Evolutionary conservation across 2,329 filamentous ascomycete genomes (phyloP).

Genomic region (Xylaria sp.): DNA sequence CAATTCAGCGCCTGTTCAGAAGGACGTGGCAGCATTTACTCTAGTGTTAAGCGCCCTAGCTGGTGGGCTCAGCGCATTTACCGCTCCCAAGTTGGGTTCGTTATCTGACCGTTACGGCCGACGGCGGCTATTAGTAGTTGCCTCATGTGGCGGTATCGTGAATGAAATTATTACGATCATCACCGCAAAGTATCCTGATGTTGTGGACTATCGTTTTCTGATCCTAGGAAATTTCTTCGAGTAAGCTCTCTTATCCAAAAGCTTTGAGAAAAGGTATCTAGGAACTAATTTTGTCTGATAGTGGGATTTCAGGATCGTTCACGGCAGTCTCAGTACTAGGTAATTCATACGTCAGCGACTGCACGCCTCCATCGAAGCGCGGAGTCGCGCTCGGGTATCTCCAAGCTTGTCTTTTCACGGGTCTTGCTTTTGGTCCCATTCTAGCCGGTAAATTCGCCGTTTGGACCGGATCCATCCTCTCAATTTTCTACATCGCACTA

Average conservation of each 20-base stretch:
- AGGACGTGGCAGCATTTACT: slow-evolving; percentile 79
- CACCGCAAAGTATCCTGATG: slow-evolving; percentile 78
- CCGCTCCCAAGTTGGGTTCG: slow-evolving; percentile 83
- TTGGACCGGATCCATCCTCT: slow-evolving; percentile 76
- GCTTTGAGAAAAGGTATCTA: background rate
- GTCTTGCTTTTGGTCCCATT: slow-evolving; percentile 88
- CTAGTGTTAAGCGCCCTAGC: slow-evolving; percentile 78
- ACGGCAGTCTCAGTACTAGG: slow-evolving; percentile 80
- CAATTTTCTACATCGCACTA: slow-evolving; percentile 86
- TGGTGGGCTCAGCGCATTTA: slow-evolving; percentile 81
- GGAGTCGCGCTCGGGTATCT: slow-evolving; percentile 89
- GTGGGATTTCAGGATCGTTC: slow-evolving; percentile 85
- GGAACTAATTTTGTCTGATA: slow-evolving; percentile 15
- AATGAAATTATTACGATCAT: slow-evolving; percentile 82
- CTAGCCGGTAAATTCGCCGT: slow-evolving; percentile 83
- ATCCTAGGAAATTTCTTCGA: slow-evolving; percentile 81
- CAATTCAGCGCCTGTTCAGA: slow-evolving; percentile 79
- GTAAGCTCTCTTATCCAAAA: slow-evolving; percentile 24
- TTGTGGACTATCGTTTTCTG: slow-evolving; percentile 80
- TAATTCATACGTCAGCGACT: slow-evolving; percentile 90
- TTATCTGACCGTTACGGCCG: slow-evolving; percentile 89
- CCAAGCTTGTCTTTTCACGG: slow-evolving; percentile 86
- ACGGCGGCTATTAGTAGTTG: slow-evolving; percentile 76
- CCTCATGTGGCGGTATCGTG: slow-evolving; percentile 77
- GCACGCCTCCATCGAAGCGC: slow-evolving; percentile 80